phyloP scores from a whole-genome alignment of 805 yeast species.

The Spathaspora girioi region DNA sequence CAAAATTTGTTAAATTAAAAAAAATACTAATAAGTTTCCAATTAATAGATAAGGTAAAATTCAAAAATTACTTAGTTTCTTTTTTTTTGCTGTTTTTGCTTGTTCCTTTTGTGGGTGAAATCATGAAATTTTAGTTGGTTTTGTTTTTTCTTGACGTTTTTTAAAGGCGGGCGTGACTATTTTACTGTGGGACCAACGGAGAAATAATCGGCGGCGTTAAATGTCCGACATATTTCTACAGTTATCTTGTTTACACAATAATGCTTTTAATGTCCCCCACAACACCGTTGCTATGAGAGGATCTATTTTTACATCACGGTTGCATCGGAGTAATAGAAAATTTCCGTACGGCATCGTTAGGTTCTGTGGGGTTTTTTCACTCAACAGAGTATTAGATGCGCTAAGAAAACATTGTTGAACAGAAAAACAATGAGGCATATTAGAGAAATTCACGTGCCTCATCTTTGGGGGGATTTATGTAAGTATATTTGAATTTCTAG shows the following conservation, averaged over 20 bases:
- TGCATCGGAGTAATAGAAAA: neutral
- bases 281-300: neutral
- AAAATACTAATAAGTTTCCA: neutral
- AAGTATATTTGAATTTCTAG: too few relatives aligned
- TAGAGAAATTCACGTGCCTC: neutral
- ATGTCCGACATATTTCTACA: neutral
- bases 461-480: neutral
- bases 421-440: neutral
- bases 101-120: neutral
- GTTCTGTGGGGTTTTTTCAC: neutral
- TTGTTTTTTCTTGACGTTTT: neutral
- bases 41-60: neutral
- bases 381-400: neutral
- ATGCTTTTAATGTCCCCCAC: neutral
- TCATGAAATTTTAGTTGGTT: neutral
- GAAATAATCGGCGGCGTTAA: neutral
- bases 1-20: neutral
- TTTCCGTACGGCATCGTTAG: neutral
- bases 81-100: neutral
- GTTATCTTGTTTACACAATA: neutral
- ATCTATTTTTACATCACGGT: neutral
- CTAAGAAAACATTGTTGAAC: neutral
- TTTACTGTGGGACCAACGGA: neutral
- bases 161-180: neutral
- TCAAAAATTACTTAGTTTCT: neutral